These are phyloP conservation scores for Pseudocohnilembus persalinus DNA, from an alignment of 169 alveolate species.

Conservation along the genomic window DNA sequence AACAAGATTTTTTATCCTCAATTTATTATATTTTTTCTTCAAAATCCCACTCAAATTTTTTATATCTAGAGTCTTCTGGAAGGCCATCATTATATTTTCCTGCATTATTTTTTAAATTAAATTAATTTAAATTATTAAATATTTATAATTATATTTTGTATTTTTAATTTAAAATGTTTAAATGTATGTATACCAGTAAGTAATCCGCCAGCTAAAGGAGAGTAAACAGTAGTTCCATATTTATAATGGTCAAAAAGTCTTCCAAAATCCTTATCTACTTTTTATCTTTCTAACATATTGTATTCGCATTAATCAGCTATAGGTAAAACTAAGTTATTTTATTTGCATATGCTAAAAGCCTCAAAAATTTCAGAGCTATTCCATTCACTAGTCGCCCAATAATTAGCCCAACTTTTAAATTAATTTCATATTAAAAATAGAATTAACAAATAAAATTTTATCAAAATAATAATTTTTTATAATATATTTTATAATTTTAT, in stretches of 20 bases:
- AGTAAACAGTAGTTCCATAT: constrained; percentile 59
- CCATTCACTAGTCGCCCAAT: constrained; percentile 78
- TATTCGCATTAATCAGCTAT: constrained; percentile 79
- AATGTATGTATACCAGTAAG: no score
- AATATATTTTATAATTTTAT: no score
- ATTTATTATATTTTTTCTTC: constrained; percentile 1
- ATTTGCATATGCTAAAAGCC: constrained; percentile 64
- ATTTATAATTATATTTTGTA: no score
- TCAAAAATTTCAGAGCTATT: constrained; percentile 39
- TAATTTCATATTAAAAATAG: no score
- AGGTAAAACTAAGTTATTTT: constrained; percentile 56
- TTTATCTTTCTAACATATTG: constrained; percentile 65
- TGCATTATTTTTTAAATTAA: no score
- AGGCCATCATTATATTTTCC: constrained; percentile 72
- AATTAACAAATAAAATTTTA: no score
- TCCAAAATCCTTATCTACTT: constrained; percentile 63
- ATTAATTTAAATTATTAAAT: no score
- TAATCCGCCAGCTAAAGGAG: no score
- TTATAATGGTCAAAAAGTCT: constrained; percentile 50
- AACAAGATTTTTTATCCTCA: background rate
- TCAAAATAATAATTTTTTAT: no score
- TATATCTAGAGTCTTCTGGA: constrained; percentile 71
- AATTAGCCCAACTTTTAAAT: no score
- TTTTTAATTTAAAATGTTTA: no score
- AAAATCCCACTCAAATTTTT: constrained; percentile 1